These are phyloP conservation scores for Solanum stenotomum DNA, from an alignment of 257 asterid genomes.

Conservation along the genomic window DNA sequence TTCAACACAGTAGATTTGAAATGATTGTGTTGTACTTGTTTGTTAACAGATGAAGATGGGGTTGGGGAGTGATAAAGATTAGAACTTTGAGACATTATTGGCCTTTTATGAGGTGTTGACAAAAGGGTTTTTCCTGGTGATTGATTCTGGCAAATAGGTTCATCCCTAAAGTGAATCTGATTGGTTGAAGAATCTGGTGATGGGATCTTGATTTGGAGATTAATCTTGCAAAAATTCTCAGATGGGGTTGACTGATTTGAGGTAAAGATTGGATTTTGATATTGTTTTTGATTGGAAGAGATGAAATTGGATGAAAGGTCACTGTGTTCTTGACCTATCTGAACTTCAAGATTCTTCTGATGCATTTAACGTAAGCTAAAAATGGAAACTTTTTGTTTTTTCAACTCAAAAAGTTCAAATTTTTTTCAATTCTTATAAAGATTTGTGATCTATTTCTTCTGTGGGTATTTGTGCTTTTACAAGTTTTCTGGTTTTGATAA, in stretches of 20 bases:
- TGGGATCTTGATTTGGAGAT: conserved; percentile 21
- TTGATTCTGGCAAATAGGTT: conserved; percentile 9
- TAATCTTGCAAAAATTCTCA: not conserved
- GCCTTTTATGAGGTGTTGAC: conserved; percentile 29
- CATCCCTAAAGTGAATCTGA: conserved; percentile 5
- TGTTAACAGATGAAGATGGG: not conserved
- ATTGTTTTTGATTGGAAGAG: not conserved
- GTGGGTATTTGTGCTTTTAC: not conserved
- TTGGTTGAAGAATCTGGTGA: conserved; percentile 8
- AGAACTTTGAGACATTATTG: conserved; percentile 25
- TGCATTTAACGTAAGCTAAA: conserved; percentile 8
- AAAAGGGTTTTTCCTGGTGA: conserved; percentile 13
- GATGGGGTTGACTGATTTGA: not conserved
- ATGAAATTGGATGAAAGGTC: conserved; percentile 14
- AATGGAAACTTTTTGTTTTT: not conserved
- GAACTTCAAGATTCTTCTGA: conserved; percentile 14
- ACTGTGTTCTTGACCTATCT: conserved; percentile 9
- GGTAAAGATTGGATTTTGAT: not conserved
- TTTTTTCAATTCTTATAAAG: not conserved
- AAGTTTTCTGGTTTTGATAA: not conserved
- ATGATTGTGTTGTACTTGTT: not conserved
- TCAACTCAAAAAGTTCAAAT: not conserved
- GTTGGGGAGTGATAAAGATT: conserved; percentile 23
- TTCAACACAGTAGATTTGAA: not conserved
- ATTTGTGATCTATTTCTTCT: not conserved